Evolutionary conservation across 2,329 filamentous ascomycete species (phyloP).

Genomic region (Pseudogymnoascus sp.): DNA sequence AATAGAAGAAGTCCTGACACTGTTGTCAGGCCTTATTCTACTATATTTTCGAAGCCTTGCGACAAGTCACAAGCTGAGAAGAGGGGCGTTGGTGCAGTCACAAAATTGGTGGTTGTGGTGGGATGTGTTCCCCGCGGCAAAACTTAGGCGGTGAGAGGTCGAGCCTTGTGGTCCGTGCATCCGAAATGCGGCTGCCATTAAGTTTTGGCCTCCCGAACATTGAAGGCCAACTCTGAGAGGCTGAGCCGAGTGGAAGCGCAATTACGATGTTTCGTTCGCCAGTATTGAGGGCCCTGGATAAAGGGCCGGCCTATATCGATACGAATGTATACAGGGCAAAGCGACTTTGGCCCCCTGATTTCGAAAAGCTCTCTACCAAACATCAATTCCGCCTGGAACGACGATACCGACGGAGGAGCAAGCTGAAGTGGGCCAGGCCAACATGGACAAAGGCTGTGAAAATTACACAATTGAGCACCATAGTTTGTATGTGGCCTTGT

Average conservation of each 20-base stretch:
- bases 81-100: not conserved
- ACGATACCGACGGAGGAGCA: conserved; percentile 64
- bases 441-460: conserved; percentile 57
- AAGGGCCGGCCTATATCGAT: conserved; percentile 28
- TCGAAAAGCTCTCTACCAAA: conserved; percentile 58
- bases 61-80: conserved; percentile 9
- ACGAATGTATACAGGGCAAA: conserved; percentile 56
- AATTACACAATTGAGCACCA: conserved; percentile 46
- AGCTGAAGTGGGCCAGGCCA: conserved; percentile 53
- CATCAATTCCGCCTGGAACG: conserved; percentile 73
- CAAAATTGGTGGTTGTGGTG: conserved; percentile 6
- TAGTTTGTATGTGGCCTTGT: conserved; percentile 21
- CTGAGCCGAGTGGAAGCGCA: not conserved
- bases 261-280: conserved; percentile 40
- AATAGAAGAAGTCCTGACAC: conserved; percentile 4
- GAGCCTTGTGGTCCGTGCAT: conserved; percentile 6
- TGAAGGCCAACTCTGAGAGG: not conserved
- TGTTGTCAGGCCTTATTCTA: conserved; percentile 5
- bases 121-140: conserved; percentile 9
- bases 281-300: conserved; percentile 33
- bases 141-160: conserved; percentile 4
- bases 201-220: not conserved
- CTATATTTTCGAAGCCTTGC: not conserved
- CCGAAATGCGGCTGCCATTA: not conserved
- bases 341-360: conserved; percentile 72